Evolutionary conservation across 202 grass and related monocot species (phyloP), one percentile per base, ranked within the genome.

Genomic region (Carex sylvatica): DNA sequence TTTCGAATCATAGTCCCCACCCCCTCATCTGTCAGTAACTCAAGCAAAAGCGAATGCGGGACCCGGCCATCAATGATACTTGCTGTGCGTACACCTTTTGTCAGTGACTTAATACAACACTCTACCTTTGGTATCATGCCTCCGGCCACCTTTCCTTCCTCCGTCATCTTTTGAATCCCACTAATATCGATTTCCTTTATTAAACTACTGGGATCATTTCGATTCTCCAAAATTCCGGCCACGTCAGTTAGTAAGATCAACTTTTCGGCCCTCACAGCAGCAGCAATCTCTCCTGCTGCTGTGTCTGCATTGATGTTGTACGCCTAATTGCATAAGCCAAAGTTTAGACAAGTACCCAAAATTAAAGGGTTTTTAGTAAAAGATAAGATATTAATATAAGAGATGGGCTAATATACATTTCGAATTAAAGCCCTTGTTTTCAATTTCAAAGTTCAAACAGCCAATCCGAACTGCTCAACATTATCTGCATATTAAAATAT

Each of bases 111-210:
- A 16, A 93, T 86, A 6, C 91, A 98, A 67, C 96, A 98, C 9
- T 95, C 87, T 2, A 98, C 86, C 85, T 98, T 98, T 0, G 92
- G 92, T 88, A 98, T 98, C 95, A 98, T 98, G 65, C 95, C 95
- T 28, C 95, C 95, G 19, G 91, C 95, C 10, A 98, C 89, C 87
- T 93, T 86, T 40, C 91, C 92, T 14, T 87, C 92, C 6, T 85
- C 79, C 5, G 93, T 82, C 95, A 95, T 98, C 78, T 52, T 86
- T 40, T 83, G 84, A 54, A 93, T 86, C 16, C 89, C 86, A 19
- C 84, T 54, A 69, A 95, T 93, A 82, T 98, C 78, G 6, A 93
- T 93, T 86, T 93, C 92, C 80, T 91, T 95, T 61, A 95, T 89
- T 58, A 98, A 87, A 67, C 92, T 95, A 2, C 71, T 61, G 18